These are phyloP conservation scores for Aspergillus homomorphus DNA, from an alignment of 495 filamentous ascomycete species.

Conservation along the genomic window DNA sequence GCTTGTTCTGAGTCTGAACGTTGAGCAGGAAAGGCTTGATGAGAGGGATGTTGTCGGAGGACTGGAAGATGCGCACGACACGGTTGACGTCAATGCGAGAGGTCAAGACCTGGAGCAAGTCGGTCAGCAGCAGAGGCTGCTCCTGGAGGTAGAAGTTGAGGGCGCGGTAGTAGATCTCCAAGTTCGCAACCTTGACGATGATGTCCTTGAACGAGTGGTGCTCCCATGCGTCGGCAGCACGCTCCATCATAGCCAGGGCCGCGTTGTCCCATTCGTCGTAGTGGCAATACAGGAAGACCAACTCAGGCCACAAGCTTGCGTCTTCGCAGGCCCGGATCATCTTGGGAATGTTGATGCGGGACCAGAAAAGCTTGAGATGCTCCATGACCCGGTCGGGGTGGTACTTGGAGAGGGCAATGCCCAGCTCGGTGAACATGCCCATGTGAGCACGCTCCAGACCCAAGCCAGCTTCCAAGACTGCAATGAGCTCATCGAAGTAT, in stretches of 20 bases:
- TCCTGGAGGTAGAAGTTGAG: slow-evolving; percentile 98
- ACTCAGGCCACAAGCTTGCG: slow-evolving; percentile 93
- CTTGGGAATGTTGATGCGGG: slow-evolving; percentile 97
- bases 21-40: slow-evolving; percentile 99
- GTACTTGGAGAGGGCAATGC: slow-evolving; percentile 93
- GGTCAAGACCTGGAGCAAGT: slow-evolving; percentile 88
- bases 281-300: slow-evolving; percentile 98
- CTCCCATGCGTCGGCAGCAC: slow-evolving; percentile 96
- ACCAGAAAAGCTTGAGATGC: slow-evolving; percentile 98
- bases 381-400: slow-evolving; percentile 97
- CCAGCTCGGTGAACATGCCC: slow-evolving; percentile 97
- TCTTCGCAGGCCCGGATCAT: slow-evolving; percentile 95
- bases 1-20: slow-evolving; percentile 97
- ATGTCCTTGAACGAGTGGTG: slow-evolving; percentile 99
- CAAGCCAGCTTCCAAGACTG: slow-evolving; percentile 89
- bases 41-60: slow-evolving; percentile 95
- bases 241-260: slow-evolving; percentile 98
- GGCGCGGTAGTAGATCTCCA: slow-evolving; percentile 98
- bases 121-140: slow-evolving; percentile 91
- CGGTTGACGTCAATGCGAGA: slow-evolving; percentile 96
- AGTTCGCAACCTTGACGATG: slow-evolving; percentile 93
- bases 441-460: slow-evolving; percentile 88
- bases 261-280: slow-evolving; percentile 99
- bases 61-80: slow-evolving; percentile 96
- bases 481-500: slow-evolving; percentile 97